Percentiles rank a stretch among this genome's conserved stretches.
Conservation (phyloP, 1,139 yeast genomes). For the Taphrina sp. region DNA sequence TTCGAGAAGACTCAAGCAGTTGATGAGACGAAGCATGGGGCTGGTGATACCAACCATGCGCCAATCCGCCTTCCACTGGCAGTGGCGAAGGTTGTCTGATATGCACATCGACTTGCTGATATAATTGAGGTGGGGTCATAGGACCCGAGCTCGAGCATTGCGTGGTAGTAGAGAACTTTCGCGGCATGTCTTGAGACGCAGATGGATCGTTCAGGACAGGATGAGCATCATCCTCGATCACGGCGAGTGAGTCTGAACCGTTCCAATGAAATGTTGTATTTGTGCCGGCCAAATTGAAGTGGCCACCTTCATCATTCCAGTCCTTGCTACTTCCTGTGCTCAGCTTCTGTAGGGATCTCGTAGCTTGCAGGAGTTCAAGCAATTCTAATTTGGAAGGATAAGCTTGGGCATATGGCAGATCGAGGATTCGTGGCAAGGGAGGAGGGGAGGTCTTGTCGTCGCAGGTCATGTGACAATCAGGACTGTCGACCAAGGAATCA, state of each 20-base stretch:
- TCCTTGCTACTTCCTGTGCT: constrained; percentile 5
- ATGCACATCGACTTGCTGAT: no score
- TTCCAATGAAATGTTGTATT: constrained; percentile 12
- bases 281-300: constrained; percentile 2
- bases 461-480: no score
- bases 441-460: constrained; percentile 9
- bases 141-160: constrained; percentile 2
- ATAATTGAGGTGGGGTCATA: background rate
- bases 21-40: no score
- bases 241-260: constrained; percentile 24
- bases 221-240: constrained; percentile 11
- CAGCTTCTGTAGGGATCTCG: constrained; percentile 21
- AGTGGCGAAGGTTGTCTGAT: no score
- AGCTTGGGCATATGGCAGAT: background rate
- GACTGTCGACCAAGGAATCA: background rate
- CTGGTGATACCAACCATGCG: no score
- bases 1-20: no score
- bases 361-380: constrained; percentile 25
- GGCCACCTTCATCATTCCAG: constrained; percentile 14
- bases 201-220: constrained; percentile 2
- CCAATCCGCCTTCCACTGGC: no score
- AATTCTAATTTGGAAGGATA: constrained; percentile 24
- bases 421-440: constrained; percentile 10
- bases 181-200: constrained; percentile 1
- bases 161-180: constrained; percentile 18